phyloP scores from a whole-genome alignment of 768 basidiomycete species.

The Psilocybe cyanescens region DNA sequence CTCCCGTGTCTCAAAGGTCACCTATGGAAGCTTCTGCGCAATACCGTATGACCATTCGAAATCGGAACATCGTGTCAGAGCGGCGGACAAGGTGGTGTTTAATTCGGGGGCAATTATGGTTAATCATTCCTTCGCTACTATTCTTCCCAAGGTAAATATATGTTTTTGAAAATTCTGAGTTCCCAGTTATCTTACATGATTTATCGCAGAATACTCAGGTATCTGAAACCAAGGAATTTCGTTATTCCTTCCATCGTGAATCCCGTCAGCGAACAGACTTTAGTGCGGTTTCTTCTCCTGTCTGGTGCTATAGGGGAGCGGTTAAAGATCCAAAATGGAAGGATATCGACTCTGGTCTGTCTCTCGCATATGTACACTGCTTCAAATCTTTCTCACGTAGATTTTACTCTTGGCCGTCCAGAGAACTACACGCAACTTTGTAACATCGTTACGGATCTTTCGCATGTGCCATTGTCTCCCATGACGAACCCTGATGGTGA shows the following conservation, averaged over 20 bases:
- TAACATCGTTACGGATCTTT: constrained; percentile 27
- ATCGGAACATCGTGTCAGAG: constrained; percentile 39
- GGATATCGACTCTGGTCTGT: constrained; percentile 29
- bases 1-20: constrained; percentile 44
- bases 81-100: constrained; percentile 25
- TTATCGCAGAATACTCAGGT: constrained; percentile 41
- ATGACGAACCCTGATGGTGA: constrained; percentile 12
- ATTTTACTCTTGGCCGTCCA: constrained; percentile 4
- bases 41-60: constrained; percentile 27
- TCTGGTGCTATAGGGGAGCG: constrained; percentile 28
- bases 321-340: constrained; percentile 26
- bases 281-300: constrained; percentile 14
- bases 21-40: constrained; percentile 39
- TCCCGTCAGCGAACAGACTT: constrained; percentile 15
- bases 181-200: constrained; percentile 12
- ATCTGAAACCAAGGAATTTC: constrained; percentile 47
- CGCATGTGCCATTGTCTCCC: constrained; percentile 20
- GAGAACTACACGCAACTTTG: constrained; percentile 32
- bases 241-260: constrained; percentile 32
- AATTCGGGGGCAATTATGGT: constrained; percentile 34
- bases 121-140: constrained; percentile 30
- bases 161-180: background rate
- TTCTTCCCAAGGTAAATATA: constrained; percentile 13
- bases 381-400: background rate
- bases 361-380: background rate